These are phyloP conservation scores for Aspergillus saccharolyticus DNA, from an alignment of 495 filamentous ascomycete genomes.

Conservation along the genomic window DNA sequence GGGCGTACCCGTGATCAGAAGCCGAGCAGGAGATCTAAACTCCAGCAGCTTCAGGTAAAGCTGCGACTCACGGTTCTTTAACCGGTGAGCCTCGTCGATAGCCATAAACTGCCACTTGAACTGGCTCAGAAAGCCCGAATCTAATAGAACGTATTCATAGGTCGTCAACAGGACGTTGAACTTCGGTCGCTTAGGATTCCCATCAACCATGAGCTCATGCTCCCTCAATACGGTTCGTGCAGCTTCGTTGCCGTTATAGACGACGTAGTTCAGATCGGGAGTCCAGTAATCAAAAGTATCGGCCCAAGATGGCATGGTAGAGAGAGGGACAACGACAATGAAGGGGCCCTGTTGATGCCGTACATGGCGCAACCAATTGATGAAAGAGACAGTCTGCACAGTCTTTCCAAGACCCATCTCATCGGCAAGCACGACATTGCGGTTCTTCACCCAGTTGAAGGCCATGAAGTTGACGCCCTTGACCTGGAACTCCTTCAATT, in stretches of 20 bases:
- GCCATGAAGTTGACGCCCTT: constrained; percentile 91
- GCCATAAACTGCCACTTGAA: constrained; percentile 98
- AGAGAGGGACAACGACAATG: constrained; percentile 89
- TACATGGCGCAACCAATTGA: constrained; percentile 96
- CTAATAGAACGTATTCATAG: constrained; percentile 86
- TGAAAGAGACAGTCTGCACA: constrained; percentile 92
- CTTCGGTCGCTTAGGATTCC: constrained; percentile 75
- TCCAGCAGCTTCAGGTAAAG: constrained; percentile 79
- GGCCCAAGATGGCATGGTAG: constrained; percentile 95
- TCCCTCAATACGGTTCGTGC: constrained; percentile 79
- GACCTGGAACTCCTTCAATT: constrained; percentile 90
- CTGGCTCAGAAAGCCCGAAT: constrained; percentile 69
- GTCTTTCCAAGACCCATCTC: constrained; percentile 99
- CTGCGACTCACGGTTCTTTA: constrained; percentile 94
- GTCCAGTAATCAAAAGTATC: constrained; percentile 97
- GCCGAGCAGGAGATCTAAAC: constrained; percentile 76
- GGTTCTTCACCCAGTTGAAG: constrained; percentile 85
- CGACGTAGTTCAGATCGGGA: constrained; percentile 93
- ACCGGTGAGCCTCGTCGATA: constrained; percentile 91
- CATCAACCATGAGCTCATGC: constrained; percentile 80
- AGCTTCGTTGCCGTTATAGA: constrained; percentile 84
- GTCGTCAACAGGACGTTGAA: constrained; percentile 95
- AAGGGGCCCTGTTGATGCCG: constrained; percentile 88
- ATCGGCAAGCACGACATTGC: constrained; percentile 94
- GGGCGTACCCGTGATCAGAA: constrained; percentile 94